Conservation (phyloP, 306 rosid species). For the Castanea mollissima region DNA sequence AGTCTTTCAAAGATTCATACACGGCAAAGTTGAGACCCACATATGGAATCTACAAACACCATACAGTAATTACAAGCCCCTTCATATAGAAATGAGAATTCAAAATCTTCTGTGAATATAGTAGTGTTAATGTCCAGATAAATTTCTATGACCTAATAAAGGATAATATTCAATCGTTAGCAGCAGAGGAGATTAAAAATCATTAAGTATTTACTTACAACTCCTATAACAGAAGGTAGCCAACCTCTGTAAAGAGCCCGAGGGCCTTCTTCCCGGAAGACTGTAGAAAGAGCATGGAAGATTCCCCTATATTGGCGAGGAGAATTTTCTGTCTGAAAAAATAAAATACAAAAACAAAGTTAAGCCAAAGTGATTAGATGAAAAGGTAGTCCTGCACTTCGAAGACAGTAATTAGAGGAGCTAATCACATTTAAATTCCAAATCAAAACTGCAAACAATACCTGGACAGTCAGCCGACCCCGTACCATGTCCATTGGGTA, state of each 20-base stretch:
- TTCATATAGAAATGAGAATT: neutral
- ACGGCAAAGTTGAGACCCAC: conserved; percentile 54
- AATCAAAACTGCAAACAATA: conserved; percentile 13
- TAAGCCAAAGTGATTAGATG: conserved; percentile 3
- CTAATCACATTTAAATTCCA: conserved; percentile 7
- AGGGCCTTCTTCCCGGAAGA: conserved; percentile 67
- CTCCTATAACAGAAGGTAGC: conserved; percentile 76
- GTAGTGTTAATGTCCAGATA: neutral
- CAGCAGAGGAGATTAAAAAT: neutral
- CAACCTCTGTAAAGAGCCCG: conserved; percentile 67
- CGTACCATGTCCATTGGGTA: conserved; percentile 72
- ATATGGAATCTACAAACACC: conserved; percentile 40
- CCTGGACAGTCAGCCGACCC: conserved; percentile 72
- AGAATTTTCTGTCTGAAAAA: conserved; percentile 48
- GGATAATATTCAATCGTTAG: neutral
- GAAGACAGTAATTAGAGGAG: neutral
- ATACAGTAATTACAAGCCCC: neutral
- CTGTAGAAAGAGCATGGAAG: conserved; percentile 59
- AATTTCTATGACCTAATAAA: neutral
- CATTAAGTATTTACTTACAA: conserved; percentile 42
- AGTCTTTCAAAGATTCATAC: conserved; percentile 49
- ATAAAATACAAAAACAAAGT: conserved; percentile 10
- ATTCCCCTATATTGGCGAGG: conserved; percentile 66
- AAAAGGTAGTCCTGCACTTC: neutral
- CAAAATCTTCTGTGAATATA: neutral